Conservation (phyloP, 345 rosid genomes). For the Alliaria petiolata region DNA sequence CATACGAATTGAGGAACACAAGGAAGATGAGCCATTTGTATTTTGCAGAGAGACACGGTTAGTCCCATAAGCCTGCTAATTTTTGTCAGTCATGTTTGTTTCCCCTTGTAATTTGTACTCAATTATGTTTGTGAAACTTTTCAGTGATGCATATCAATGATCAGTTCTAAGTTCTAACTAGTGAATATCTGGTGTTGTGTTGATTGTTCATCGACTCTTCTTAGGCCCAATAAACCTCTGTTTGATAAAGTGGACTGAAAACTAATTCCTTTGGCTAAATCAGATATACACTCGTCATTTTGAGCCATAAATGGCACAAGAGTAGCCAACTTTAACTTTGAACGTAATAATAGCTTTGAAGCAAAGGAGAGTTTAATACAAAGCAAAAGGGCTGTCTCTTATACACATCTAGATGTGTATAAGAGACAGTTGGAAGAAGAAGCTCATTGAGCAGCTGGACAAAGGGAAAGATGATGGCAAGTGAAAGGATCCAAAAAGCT, state of each 20-base stretch:
- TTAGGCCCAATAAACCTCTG: not conserved
- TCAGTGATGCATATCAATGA: not conserved
- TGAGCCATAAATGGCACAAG: not conserved
- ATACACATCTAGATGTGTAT: too few species aligned
- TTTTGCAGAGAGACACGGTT: too few species aligned
- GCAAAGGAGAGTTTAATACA: constrained; percentile 17
- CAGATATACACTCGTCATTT: not conserved
- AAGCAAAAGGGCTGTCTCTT: not conserved
- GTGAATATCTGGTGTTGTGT: not conserved
- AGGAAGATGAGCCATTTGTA: too few species aligned
- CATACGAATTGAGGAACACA: constrained; percentile 4
- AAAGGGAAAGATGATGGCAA: too few species aligned
- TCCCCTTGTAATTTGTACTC: too few species aligned
- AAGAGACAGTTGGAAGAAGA: too few species aligned
- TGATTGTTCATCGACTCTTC: not conserved
- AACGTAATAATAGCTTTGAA: constrained; percentile 5
- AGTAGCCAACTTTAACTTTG: not conserved
- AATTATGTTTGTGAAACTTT: not conserved
- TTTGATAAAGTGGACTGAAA: not conserved
- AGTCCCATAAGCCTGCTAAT: not conserved
- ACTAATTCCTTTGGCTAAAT: not conserved
- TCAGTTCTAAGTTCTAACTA: constrained; percentile 4
- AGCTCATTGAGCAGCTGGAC: too few species aligned
- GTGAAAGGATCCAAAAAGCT: too few species aligned
- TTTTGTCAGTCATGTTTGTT: too few species aligned